A percentile compares a stretch with the other conserved stretches of the same genome.
These are phyloP conservation scores for Rhizopus stolonifer DNA, from an alignment of 371 early-diverging fungal species.

Conservation along the genomic window DNA sequence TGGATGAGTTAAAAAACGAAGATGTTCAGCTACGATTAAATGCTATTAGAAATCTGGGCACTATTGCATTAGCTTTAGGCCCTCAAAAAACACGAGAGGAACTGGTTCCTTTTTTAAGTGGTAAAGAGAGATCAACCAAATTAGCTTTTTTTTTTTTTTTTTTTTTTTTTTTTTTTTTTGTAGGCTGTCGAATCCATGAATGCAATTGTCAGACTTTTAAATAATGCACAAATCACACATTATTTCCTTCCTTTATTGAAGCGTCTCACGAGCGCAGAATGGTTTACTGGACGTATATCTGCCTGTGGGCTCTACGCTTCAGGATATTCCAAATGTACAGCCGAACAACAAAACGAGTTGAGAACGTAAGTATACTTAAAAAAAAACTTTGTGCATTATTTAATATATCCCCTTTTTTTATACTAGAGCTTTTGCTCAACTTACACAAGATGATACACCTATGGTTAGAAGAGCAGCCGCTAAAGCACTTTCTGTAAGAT, in stretches of 20 bases:
- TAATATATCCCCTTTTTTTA: neutral
- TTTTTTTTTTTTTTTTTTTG: slow-evolving; percentile 2
- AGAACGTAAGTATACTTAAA: too few relatives aligned
- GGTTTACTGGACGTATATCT: slow-evolving; percentile 96
- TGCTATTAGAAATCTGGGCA: slow-evolving; percentile 89
- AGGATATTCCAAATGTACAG: slow-evolving; percentile 70
- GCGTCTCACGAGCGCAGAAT: slow-evolving; percentile 90
- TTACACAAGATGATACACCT: slow-evolving; percentile 96
- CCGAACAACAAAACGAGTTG: slow-evolving; percentile 81
- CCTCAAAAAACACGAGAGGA: slow-evolving; percentile 95
- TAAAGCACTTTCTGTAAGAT: slow-evolving; percentile 80
- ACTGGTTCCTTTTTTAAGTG: slow-evolving; percentile 94
- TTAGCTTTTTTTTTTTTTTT: too few relatives aligned
- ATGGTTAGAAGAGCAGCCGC: slow-evolving; percentile 97
- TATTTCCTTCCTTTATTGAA: slow-evolving; percentile 88
- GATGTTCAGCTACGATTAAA: slow-evolving; percentile 91
- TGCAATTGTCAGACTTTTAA: slow-evolving; percentile 73
- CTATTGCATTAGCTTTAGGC: slow-evolving; percentile 95
- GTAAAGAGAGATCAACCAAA: slow-evolving; percentile 64
- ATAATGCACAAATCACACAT: slow-evolving; percentile 80
- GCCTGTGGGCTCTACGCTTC: slow-evolving; percentile 91
- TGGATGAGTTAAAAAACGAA: slow-evolving; percentile 97
- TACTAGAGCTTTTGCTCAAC: slow-evolving; percentile 63
- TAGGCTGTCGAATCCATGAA: slow-evolving; percentile 93
- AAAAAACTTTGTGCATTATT: neutral